Conservation (phyloP, 345 rosid species). For the Pistacia atlantica region DNA sequence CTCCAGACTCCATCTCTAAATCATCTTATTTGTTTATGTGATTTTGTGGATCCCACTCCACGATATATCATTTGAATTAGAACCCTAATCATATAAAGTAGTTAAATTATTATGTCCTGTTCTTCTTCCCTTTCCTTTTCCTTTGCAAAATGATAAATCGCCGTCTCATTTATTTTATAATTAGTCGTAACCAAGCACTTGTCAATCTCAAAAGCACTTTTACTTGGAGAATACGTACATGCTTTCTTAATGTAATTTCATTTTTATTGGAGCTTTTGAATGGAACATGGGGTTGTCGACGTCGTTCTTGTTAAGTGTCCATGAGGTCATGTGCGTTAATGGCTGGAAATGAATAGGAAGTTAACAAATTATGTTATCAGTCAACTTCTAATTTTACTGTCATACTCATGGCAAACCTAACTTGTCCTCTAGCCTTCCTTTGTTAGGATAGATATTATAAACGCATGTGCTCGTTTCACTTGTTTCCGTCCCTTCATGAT, state of each 20-base stretch:
- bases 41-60: constrained; percentile 17
- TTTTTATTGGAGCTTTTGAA: neutral
- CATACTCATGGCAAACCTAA: constrained; percentile 25
- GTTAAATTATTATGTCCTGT: neutral
- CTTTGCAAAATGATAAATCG: too few relatives aligned
- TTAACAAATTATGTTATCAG: constrained; percentile 25
- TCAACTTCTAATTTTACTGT: constrained; percentile 5
- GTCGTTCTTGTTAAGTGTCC: neutral
- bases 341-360: neutral
- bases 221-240: neutral
- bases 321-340: constrained; percentile 14
- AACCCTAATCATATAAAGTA: neutral
- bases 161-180: too few relatives aligned
- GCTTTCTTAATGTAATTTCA: neutral
- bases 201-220: neutral
- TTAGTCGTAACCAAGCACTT: neutral
- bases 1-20: neutral
- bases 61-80: neutral
- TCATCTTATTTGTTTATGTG: neutral
- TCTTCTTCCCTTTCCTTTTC: neutral
- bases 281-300: constrained; percentile 7
- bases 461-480: constrained; percentile 9
- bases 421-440: constrained; percentile 17
- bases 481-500: constrained; percentile 1
- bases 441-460: neutral